phyloP scores from a whole-genome alignment of 208 protist species.

The Wallacemonas sp. region DNA sequence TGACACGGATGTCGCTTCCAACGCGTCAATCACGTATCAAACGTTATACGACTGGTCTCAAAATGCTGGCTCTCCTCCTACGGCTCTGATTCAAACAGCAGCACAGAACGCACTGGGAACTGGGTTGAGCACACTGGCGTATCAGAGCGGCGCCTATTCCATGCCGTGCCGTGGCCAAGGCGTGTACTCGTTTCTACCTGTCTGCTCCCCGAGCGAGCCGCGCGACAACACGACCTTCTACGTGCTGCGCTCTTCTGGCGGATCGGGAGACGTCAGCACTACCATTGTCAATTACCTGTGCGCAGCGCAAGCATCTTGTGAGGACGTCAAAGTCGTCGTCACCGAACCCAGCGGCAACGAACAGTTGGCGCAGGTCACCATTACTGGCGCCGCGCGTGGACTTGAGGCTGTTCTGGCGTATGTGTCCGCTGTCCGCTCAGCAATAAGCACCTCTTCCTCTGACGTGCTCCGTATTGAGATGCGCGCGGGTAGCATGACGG shows the following conservation, averaged over 20 bases:
- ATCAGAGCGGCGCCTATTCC: slow-evolving; percentile 23
- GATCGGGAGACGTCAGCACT: neutral
- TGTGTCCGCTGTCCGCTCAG: slow-evolving; percentile 38
- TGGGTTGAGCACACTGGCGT: slow-evolving; percentile 22
- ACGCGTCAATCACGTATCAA: slow-evolving; percentile 18
- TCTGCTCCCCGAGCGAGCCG: slow-evolving; percentile 19
- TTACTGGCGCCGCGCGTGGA: slow-evolving; percentile 27
- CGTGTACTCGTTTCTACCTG: slow-evolving; percentile 46
- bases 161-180: slow-evolving; percentile 38
- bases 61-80: slow-evolving; percentile 9
- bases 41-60: slow-evolving; percentile 38
- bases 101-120: slow-evolving; percentile 18
- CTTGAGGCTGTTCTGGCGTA: slow-evolving; percentile 54
- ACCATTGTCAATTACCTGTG: slow-evolving; percentile 9
- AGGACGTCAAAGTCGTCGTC: slow-evolving; percentile 9
- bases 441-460: neutral
- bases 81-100: slow-evolving; percentile 2
- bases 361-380: slow-evolving; percentile 28
- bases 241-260: slow-evolving; percentile 9
- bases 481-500: slow-evolving; percentile 23
- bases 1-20: slow-evolving; percentile 18
- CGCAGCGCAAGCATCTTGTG: slow-evolving; percentile 10
- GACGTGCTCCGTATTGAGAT: slow-evolving; percentile 20
- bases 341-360: neutral
- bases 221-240: slow-evolving; percentile 28